A percentile compares a stretch with the other conserved stretches of the same genome.
phyloP scores from a whole-genome alignment of 169 alveolate species.

The Cryptosporidium tyzzeri region DNA sequence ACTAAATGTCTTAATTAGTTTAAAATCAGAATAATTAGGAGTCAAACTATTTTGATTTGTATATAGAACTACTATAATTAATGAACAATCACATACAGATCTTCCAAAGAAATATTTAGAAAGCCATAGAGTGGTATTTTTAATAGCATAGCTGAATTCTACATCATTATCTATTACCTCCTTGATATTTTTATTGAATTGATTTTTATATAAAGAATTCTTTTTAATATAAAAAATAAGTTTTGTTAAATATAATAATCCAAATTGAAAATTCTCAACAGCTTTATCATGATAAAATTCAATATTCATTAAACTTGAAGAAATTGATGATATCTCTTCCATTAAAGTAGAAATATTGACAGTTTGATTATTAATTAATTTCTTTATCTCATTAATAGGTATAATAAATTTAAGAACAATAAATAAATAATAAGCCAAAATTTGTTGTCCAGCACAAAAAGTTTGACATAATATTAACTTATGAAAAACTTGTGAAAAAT shows the following conservation, averaged over 20 bases:
- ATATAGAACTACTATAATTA: constrained; percentile 4
- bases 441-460: constrained; percentile 44
- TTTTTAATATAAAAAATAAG: constrained; percentile 5
- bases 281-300: constrained; percentile 22
- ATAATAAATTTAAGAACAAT: background rate
- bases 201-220: background rate
- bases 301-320: background rate
- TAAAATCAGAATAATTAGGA: constrained; percentile 3
- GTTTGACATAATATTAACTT: constrained; percentile 14
- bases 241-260: constrained; percentile 19
- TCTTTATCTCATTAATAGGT: background rate
- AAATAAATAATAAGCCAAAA: constrained; percentile 41
- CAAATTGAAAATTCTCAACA: constrained; percentile 54
- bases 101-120: constrained; percentile 45
- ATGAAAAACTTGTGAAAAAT: constrained; percentile 4
- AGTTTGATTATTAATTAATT: background rate
- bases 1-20: background rate
- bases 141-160: background rate
- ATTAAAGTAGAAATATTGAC: background rate
- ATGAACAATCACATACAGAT: constrained; percentile 41
- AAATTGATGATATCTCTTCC: background rate
- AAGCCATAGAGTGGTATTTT: constrained; percentile 25
- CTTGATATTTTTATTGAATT: background rate
- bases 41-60: background rate
- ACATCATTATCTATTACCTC: background rate